Percentiles rank a stretch among this genome's conserved stretches.
phyloP scores from a whole-genome alignment of 2,329 filamentous ascomycete genomes.

The Aspergillus sp. region DNA sequence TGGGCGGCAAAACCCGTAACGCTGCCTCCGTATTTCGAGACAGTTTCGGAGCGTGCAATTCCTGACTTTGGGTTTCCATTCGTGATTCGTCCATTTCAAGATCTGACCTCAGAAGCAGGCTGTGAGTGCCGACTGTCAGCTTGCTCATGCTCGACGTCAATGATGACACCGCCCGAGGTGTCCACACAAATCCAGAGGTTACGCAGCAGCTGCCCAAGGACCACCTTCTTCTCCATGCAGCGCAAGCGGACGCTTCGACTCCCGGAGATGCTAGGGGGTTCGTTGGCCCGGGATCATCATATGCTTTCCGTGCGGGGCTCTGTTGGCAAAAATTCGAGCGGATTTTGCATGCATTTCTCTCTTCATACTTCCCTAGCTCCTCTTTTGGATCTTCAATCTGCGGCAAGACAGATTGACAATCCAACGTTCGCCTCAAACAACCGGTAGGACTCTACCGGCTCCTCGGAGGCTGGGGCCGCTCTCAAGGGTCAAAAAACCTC shows the following conservation, averaged over 20 bases:
- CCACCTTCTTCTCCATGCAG: conserved; percentile 16
- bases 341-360: conserved; percentile 13
- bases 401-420: conserved; percentile 5
- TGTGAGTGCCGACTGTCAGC: conserved; percentile 1
- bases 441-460: conserved; percentile 5
- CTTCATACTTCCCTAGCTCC: conserved; percentile 11
- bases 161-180: conserved; percentile 16
- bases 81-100: conserved; percentile 9
- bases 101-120: not conserved
- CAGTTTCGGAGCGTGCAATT: not conserved
- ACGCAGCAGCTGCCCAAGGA: conserved; percentile 20
- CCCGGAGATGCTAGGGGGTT: conserved; percentile 21
- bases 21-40: not conserved
- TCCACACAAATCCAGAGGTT: conserved; percentile 21
- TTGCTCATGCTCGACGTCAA: conserved; percentile 12
- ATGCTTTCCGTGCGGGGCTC: conserved; percentile 14
- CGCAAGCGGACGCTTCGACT: conserved; percentile 2
- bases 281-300: conserved; percentile 16
- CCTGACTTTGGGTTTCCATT: not conserved
- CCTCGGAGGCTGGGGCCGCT: conserved; percentile 4
- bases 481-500: not conserved
- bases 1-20: not conserved
- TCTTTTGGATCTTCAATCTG: conserved; percentile 4
- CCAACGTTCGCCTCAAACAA: conserved; percentile 11
- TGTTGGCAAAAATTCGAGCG: conserved; percentile 9